Evolutionary conservation across 176 grass and related monocot species (phyloP).

Genomic region (Cenchrus fungigraminus): DNA sequence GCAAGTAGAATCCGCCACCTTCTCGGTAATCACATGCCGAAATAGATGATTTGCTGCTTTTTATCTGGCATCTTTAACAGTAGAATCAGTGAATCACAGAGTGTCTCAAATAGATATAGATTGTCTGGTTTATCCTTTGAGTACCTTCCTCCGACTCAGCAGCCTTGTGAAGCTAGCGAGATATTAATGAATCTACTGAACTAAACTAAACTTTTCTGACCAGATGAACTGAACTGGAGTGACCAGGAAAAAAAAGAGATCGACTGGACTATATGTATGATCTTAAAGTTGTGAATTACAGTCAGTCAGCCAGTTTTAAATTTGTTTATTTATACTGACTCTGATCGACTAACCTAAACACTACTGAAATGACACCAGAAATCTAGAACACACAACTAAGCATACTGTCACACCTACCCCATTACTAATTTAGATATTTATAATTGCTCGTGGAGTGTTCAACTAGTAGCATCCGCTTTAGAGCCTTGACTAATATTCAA

Average conservation of each 20-base stretch:
- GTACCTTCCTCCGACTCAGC: not conserved
- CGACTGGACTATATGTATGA: not conserved
- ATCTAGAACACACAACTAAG: not conserved
- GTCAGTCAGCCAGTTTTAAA: not conserved
- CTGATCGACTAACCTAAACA: no score
- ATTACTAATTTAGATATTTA: not conserved
- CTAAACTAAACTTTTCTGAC: not conserved
- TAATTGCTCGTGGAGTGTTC: not conserved
- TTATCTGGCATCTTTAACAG: not conserved
- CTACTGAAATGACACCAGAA: not conserved
- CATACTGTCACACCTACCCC: constrained; percentile 7
- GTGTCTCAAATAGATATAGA: not conserved
- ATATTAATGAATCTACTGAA: not conserved
- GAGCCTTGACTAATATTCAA: not conserved
- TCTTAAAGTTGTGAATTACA: not conserved
- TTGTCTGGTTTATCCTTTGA: not conserved
- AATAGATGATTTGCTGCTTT: constrained; percentile 16
- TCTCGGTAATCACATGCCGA: not conserved
- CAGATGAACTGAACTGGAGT: not conserved
- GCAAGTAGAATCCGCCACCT: constrained; percentile 15
- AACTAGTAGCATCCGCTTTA: not conserved
- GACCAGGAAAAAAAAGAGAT: not conserved
- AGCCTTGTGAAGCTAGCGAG: not conserved
- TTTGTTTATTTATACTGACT: no score
- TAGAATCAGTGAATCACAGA: not conserved